A percentile compares a stretch with the other conserved stretches of the same genome.
Evolutionary conservation across 495 filamentous ascomycete species (phyloP).

Genomic region (Lindgomyces ingoldianus): DNA sequence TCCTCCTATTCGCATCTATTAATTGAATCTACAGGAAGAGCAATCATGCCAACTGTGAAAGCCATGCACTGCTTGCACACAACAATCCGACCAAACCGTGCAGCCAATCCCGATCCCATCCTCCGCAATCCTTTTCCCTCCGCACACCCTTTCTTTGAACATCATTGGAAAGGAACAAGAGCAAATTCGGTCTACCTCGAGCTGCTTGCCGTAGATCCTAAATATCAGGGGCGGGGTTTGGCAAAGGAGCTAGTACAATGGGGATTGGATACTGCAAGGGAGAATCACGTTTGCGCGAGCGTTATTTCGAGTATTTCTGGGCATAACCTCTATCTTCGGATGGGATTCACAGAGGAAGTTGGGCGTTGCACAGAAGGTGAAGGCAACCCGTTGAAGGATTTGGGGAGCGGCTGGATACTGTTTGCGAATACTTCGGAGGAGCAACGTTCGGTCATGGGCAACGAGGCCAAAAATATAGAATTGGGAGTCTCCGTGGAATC

Average conservation of each 20-base stretch:
- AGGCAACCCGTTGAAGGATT: background rate
- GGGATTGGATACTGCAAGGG: constrained; percentile 4
- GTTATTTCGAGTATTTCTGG: background rate
- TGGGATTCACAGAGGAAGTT: background rate
- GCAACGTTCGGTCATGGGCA: no score
- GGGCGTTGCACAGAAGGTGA: background rate
- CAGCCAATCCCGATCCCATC: constrained; percentile 5
- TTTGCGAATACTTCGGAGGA: background rate
- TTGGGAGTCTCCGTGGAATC: no score
- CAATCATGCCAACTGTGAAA: background rate
- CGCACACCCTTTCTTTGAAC: constrained; percentile 3
- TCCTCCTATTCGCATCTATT: background rate
- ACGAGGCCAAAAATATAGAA: no score
- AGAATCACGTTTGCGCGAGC: constrained; percentile 6
- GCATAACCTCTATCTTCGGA: background rate
- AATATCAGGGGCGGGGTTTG: constrained; percentile 5
- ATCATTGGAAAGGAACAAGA: constrained; percentile 4
- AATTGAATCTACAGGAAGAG: background rate
- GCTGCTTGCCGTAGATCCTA: constrained; percentile 1
- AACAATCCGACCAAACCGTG: constrained; percentile 8
- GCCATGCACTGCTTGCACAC: background rate
- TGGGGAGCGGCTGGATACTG: background rate
- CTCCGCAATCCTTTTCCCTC: background rate
- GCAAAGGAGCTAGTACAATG: constrained; percentile 7
- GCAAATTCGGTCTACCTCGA: constrained; percentile 12